These are phyloP conservation scores for Thelonectria rubi DNA, from an alignment of 2,329 filamentous ascomycete genomes.

Conservation along the genomic window DNA sequence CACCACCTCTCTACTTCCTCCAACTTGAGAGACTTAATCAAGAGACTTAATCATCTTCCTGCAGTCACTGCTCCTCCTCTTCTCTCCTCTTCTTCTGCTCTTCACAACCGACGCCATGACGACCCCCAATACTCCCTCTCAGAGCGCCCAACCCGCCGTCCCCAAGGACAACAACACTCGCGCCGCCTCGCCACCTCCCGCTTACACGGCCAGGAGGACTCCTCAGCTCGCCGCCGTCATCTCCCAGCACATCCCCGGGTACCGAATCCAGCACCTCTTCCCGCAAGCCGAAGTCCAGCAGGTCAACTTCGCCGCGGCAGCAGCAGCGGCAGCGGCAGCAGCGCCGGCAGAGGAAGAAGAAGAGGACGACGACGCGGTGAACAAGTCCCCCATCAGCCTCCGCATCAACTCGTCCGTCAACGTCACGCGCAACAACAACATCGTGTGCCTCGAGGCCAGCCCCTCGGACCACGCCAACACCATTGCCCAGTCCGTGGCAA, in stretches of 20 bases:
- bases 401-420: conserved; percentile 58
- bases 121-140: conserved; percentile 26
- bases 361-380: conserved; percentile 31
- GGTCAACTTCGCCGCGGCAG: not conserved
- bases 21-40: not conserved
- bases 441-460: conserved; percentile 54
- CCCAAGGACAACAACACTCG: conserved; percentile 35
- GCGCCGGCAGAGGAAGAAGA: conserved; percentile 28
- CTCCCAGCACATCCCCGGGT: conserved; percentile 12
- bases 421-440: conserved; percentile 59
- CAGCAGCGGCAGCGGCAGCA: not conserved
- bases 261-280: conserved; percentile 14
- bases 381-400: conserved; percentile 54
- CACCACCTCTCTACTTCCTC: conserved; percentile 1
- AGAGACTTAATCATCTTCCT: not conserved
- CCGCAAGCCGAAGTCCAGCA: conserved; percentile 8
- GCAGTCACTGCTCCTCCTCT: conserved; percentile 4
- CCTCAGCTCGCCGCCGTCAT: conserved; percentile 29
- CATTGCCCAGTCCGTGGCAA: conserved; percentile 56
- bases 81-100: too few species aligned
- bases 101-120: conserved; percentile 32
- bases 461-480: conserved; percentile 52
- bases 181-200: conserved; percentile 41
- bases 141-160: conserved; percentile 22
- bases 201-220: conserved; percentile 41